Percentiles rank a stretch among this genome's conserved stretches.
Conservation (phyloP, 345 rosid genomes). For the Dovyalis caffra region DNA sequence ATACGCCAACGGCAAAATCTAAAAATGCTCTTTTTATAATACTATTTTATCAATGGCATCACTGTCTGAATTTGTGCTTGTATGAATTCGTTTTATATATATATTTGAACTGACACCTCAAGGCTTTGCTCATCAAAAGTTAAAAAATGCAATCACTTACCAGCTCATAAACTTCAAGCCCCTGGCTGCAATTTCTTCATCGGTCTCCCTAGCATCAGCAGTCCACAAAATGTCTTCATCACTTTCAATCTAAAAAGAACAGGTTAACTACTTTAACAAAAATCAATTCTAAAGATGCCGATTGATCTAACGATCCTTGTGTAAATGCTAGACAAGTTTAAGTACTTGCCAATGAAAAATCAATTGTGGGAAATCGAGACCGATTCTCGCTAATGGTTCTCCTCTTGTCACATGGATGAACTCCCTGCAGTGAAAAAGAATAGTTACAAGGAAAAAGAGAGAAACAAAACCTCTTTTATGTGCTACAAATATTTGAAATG, state of each 20-base stretch:
- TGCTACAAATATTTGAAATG: not conserved
- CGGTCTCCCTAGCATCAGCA: conserved; percentile 42
- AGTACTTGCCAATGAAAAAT: conserved; percentile 59
- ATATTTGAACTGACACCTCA: too few species aligned
- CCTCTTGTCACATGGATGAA: conserved; percentile 76
- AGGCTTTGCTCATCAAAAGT: too few species aligned
- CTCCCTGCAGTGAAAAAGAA: conserved; percentile 43
- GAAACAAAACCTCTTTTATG: too few species aligned
- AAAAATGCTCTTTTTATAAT: too few species aligned
- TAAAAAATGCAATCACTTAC: conserved; percentile 24
- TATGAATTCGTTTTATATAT: too few species aligned
- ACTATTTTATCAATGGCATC: too few species aligned
- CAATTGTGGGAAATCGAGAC: conserved; percentile 58
- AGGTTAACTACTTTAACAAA: too few species aligned
- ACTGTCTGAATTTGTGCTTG: too few species aligned
- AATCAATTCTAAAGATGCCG: too few species aligned
- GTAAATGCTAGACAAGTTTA: not conserved
- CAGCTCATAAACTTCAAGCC: conserved; percentile 56
- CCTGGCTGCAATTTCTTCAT: conserved; percentile 56
- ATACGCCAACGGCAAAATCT: too few species aligned
- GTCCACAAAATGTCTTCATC: conserved; percentile 68
- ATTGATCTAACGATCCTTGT: not conserved
- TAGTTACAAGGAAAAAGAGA: too few species aligned
- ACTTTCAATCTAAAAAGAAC: conserved; percentile 51
- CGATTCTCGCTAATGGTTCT: conserved; percentile 51